Evolutionary conservation across 495 filamentous ascomycete species (phyloP).

Genomic region (Penicillium nucicola): DNA sequence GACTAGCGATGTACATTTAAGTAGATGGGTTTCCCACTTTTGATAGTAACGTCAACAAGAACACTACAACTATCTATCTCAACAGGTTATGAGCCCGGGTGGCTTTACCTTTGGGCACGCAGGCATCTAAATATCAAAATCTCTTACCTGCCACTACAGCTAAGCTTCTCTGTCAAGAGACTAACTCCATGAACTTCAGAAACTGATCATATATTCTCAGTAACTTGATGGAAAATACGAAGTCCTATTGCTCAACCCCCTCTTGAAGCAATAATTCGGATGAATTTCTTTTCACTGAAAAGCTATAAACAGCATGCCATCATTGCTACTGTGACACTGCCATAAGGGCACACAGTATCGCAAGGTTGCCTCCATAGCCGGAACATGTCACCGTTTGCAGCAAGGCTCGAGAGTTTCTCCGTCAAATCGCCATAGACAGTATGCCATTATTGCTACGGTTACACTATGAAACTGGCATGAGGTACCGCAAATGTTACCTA

Average conservation of each 20-base stretch:
- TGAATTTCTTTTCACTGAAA: not conserved
- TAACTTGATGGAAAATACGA: not conserved
- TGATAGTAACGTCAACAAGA: no score
- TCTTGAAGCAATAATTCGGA: not conserved
- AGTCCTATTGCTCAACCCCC: not conserved
- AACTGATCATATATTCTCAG: slow-evolving; percentile 1
- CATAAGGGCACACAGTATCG: not conserved
- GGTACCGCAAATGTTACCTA: not conserved
- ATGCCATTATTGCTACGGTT: not conserved
- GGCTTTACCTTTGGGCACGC: not conserved
- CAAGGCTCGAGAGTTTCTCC: not conserved
- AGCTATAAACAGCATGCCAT: not conserved
- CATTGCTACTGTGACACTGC: not conserved
- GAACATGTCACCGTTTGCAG: not conserved
- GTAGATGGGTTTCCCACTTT: no score
- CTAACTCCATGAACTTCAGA: slow-evolving; percentile 1
- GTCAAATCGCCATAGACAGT: no score
- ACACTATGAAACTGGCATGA: not conserved
- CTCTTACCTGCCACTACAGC: not conserved
- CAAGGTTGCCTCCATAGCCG: not conserved
- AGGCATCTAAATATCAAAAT: not conserved
- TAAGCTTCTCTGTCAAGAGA: slow-evolving; percentile 1
- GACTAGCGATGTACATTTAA: no score
- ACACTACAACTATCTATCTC: no score
- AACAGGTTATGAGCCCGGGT: slow-evolving; percentile 7